Base-by-base conservation (phyloP, 495 filamentous ascomycete species). In the Parmelia sp. region DNA sequence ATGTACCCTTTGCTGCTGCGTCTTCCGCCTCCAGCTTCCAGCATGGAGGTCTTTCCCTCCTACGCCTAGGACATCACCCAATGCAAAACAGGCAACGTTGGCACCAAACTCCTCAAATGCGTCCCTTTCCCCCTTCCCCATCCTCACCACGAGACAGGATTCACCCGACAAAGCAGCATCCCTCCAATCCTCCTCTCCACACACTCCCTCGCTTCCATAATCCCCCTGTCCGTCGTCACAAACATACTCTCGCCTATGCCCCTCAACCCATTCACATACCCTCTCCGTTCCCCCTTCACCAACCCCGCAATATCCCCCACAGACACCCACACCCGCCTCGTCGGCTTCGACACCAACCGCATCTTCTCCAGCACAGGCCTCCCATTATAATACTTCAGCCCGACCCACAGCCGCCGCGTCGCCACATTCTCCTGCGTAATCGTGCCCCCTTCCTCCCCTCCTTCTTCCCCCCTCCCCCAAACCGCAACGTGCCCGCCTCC, bases 371-470 rank as follows among this genome's bases (percentile, higher is more conserved):
- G 71, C 58, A 98, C 94, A 4, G 95, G 90, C 72, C 89, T 78
- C 71, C 90, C 90, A 70, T 91, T 86, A 83, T 83, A 91, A 79
- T 98, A 98, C 79, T 97, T 97, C 70, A 97, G 75, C 12, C 91
- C 92, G 12, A 98, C 70, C 94, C 94, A 98, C 11, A 98, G 75
- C 57, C 94, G 80, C 70, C 92, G 78, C 44, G 83, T 82, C 3
- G 90, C 80, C 8, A 92, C 79, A 76, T 97, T 97, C 68, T 81
- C 84, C 60, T 86, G 84, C 31, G 91, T 96, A 55, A 92, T 81
- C 0, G 83, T 17, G 49, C 31, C 61, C 79, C 1, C 60, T 17
- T 60, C 66, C 57, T 74, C 69, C 56, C 6, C 35, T 1, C 40
- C 57, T 17, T 53, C 33, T 40, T 64, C 40, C 19, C 79, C 75